phyloP scores from a whole-genome alignment of 495 filamentous ascomycete species.

The Podospora appendiculata region DNA sequence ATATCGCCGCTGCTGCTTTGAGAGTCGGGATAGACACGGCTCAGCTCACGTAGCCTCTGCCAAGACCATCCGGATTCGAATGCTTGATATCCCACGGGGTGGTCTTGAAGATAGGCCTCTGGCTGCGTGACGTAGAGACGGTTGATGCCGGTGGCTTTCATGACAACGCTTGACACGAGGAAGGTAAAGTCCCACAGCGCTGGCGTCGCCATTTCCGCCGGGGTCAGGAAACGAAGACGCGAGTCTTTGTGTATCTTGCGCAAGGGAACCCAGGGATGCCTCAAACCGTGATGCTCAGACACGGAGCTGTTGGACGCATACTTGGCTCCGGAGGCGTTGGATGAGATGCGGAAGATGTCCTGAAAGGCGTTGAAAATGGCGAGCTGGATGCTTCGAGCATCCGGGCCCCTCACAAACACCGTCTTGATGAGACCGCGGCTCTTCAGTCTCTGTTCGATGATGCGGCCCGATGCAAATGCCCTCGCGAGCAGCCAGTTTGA shows the following conservation, averaged over 20 bases:
- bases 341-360: conserved; percentile 35
- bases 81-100: conserved; percentile 39
- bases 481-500: conserved; percentile 48
- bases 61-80: conserved; percentile 50
- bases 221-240: conserved; percentile 54
- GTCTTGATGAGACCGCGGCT: conserved; percentile 60
- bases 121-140: conserved; percentile 60
- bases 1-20: conserved; percentile 31
- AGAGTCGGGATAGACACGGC: conserved; percentile 42
- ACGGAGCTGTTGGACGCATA: conserved; percentile 21
- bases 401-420: conserved; percentile 46
- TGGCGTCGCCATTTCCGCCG: conserved; percentile 58
- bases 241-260: conserved; percentile 64
- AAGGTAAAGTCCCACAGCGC: conserved; percentile 62
- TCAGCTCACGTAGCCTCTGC: conserved; percentile 51
- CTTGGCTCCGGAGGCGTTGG: conserved; percentile 8
- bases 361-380: conserved; percentile 53
- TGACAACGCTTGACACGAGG: conserved; percentile 52
- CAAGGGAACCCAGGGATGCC: conserved; percentile 56
- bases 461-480: conserved; percentile 46
- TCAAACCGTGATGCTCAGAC: conserved; percentile 39
- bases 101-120: conserved; percentile 55
- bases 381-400: conserved; percentile 52
- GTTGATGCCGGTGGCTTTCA: conserved; percentile 50
- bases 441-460: conserved; percentile 52